Conservation (phyloP, 371 early-diverging fungal species). For the Nosema muscidifuracis region DNA sequence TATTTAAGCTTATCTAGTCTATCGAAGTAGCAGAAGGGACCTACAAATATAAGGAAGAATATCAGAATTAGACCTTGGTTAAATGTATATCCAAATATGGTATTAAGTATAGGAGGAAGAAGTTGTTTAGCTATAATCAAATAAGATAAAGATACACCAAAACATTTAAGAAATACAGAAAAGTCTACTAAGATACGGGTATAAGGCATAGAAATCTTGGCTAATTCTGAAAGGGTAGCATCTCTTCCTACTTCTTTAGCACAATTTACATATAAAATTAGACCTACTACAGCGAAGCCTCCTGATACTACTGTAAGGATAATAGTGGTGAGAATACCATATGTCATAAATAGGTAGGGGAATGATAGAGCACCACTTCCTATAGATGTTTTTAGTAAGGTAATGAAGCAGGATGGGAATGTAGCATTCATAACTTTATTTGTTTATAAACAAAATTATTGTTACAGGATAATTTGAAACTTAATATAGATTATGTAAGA, state of each 20-base stretch:
- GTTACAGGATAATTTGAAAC: too few relatives aligned
- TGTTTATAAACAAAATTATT: neutral
- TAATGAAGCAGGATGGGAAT: slow-evolving; percentile 48
- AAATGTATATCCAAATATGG: slow-evolving; percentile 18
- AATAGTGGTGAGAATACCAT: slow-evolving; percentile 48
- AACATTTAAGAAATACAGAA: slow-evolving; percentile 96
- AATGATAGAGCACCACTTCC: slow-evolving; percentile 62
- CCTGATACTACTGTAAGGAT: slow-evolving; percentile 46
- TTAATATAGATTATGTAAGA: too few relatives aligned
- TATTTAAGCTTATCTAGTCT: slow-evolving; percentile 83
- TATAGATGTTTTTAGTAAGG: slow-evolving; percentile 59
- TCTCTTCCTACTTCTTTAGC: slow-evolving; percentile 45
- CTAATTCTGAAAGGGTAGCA: slow-evolving; percentile 65
- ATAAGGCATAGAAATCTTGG: slow-evolving; percentile 78
- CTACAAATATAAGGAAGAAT: slow-evolving; percentile 38
- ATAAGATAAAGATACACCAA: slow-evolving; percentile 96
- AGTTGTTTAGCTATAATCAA: slow-evolving; percentile 87
- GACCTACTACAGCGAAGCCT: slow-evolving; percentile 48
- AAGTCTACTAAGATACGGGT: slow-evolving; percentile 80
- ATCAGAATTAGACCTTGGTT: slow-evolving; percentile 31
- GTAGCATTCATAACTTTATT: slow-evolving; percentile 37
- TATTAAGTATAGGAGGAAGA: slow-evolving; percentile 66
- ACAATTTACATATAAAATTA: slow-evolving; percentile 48
- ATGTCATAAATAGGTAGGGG: slow-evolving; percentile 58
- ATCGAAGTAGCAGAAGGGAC: slow-evolving; percentile 64